Evolutionary conservation across 805 yeast genomes (phyloP), one percentile per base, ranked within the genome.

Genomic region (Yarrowia osloensis): DNA sequence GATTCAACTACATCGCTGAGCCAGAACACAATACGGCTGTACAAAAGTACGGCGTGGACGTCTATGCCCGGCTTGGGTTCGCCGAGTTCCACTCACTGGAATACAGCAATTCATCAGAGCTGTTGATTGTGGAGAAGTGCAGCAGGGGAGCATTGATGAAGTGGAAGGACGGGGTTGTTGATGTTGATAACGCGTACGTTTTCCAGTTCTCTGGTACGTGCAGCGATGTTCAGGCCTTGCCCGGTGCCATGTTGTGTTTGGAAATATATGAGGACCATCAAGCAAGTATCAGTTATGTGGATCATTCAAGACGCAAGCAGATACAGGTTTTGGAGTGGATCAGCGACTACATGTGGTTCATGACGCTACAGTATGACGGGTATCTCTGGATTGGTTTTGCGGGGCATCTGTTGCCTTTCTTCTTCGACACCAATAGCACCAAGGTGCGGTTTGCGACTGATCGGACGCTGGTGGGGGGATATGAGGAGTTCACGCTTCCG

Each of bases 201-300:
- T 49, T 49, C n/a, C 33, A 49, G 24, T 49, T 49, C 29, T 2
- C n/a, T 2, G 54, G 54, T 3, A 49, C 37, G 9, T 49, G 54
- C 54, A 49, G 54, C 29, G 54, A 49, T 29, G 54, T 49, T 19
- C 37, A 49, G 54, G 24, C 29, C 22, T 13, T 49, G 26, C 37
- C 54, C 17, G 29, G 29, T 13, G 37, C 37, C 24, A 28, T 49
- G 54, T 12, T 28, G 17, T 28, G 35, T 19, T 26, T 49, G 12
- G 54, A 49, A 37, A 17, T 49, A 11, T 29, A 17, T 19, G 54
- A 49, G n/a, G 37, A 49, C n/a, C 37, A 28, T 5, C 37, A 29
- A n/a, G 54, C 54, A 11, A 49, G 24, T 12, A 49, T 49, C 35
- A 49, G 12, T 2, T 49, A 29, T 19, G 54, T 49, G 54, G 54